phyloP scores from a whole-genome alignment of 495 filamentous ascomycete species.

The Penicillium roqueforti region DNA sequence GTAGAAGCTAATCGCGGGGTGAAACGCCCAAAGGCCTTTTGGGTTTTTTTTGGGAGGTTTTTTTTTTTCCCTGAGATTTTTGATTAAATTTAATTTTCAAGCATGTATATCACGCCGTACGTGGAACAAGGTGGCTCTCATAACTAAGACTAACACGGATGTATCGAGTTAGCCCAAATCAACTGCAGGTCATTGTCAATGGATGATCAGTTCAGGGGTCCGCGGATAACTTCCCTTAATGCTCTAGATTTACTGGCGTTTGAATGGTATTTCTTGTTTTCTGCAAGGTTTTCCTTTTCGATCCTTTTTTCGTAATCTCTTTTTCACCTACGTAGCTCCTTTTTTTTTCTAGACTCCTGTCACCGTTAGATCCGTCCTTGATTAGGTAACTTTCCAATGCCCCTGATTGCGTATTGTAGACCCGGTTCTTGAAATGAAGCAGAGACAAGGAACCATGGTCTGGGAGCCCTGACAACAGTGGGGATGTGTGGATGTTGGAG shows the following conservation, averaged over 20 bases:
- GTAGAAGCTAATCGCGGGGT: slow-evolving; percentile 39
- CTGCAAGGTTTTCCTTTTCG: neutral
- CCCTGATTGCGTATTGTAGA: slow-evolving; percentile 33
- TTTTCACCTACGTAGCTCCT: neutral
- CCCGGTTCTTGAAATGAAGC: slow-evolving; percentile 30
- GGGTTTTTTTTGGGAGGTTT: slow-evolving; percentile 11
- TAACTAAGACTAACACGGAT: slow-evolving; percentile 29
- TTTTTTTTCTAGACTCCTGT: slow-evolving; percentile 9
- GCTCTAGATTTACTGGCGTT: neutral
- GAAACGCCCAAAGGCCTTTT: slow-evolving; percentile 28
- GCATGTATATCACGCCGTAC: slow-evolving; percentile 20
- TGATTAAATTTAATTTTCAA: slow-evolving; percentile 9
- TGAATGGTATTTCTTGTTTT: neutral
- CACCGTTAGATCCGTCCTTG: neutral
- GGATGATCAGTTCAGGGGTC: slow-evolving; percentile 24
- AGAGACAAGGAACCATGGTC: slow-evolving; percentile 31
- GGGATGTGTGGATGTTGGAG: slow-evolving; percentile 19
- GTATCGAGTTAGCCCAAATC: slow-evolving; percentile 28
- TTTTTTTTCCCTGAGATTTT: slow-evolving; percentile 12
- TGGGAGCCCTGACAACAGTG: slow-evolving; percentile 30
- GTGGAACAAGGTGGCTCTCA: slow-evolving; percentile 32
- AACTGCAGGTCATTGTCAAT: slow-evolving; percentile 23
- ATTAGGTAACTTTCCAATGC: slow-evolving; percentile 16
- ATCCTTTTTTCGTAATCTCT: neutral
- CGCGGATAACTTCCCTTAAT: slow-evolving; percentile 3